Evolutionary conservation across 495 filamentous ascomycete genomes (phyloP).

Genomic region (Hypoxylon fragiforme): DNA sequence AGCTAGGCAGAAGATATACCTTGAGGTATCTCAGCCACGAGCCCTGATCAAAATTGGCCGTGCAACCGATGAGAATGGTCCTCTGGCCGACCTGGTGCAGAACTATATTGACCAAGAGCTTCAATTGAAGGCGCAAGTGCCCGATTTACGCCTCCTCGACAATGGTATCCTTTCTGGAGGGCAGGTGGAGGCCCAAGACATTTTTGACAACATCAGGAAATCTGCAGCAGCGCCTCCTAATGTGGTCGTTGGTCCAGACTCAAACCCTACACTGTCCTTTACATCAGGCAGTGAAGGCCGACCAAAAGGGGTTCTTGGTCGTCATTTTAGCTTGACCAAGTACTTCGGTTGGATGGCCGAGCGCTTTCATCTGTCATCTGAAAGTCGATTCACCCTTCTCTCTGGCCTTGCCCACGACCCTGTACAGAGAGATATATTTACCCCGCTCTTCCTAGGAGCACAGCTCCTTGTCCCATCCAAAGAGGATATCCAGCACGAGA

Average conservation of each 20-base stretch:
- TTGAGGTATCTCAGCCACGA: constrained; percentile 83
- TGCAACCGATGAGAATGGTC: constrained; percentile 74
- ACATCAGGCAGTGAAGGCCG: constrained; percentile 85
- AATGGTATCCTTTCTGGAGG: constrained; percentile 78
- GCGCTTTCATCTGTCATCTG: constrained; percentile 70
- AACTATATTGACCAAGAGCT: constrained; percentile 76
- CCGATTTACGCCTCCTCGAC: constrained; percentile 71
- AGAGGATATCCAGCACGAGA: constrained; percentile 88
- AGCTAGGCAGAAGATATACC: constrained; percentile 83
- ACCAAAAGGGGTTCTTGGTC: constrained; percentile 87
- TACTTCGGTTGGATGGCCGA: constrained; percentile 95
- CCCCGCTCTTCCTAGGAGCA: constrained; percentile 84
- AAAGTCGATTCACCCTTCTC: constrained; percentile 84
- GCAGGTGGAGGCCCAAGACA: constrained; percentile 63
- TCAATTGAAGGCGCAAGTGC: constrained; percentile 72
- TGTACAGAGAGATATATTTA: constrained; percentile 74
- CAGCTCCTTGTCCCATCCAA: constrained; percentile 78
- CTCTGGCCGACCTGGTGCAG: constrained; percentile 68
- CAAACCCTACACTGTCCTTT: constrained; percentile 79
- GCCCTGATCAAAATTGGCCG: constrained; percentile 80
- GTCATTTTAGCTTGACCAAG: constrained; percentile 84
- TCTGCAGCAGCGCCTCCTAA: constrained; percentile 63
- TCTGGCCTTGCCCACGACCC: constrained; percentile 82
- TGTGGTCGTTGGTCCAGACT: constrained; percentile 88
- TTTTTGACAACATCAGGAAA: constrained; percentile 57